phyloP scores from a whole-genome alignment of 805 yeast genomes.

The Metschnikowia matae region DNA sequence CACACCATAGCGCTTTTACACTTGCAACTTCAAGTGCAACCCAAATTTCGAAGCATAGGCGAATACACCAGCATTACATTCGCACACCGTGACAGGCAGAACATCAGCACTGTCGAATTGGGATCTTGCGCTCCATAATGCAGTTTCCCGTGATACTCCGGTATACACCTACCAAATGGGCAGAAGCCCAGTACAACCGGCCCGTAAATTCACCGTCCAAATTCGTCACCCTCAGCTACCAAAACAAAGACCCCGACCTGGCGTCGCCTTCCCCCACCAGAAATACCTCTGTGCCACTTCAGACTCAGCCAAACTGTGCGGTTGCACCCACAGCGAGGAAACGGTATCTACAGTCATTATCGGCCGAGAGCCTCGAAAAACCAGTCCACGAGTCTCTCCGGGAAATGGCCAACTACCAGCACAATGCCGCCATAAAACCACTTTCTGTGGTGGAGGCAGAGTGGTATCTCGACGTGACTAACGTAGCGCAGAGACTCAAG shows the following conservation, averaged over 20 bases:
- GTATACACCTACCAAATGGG: constrained; percentile 17
- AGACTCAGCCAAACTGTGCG: not conserved
- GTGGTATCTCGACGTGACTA: constrained; percentile 16
- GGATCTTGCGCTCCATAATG: not conserved
- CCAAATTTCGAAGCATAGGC: not conserved
- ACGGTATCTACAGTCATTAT: constrained; percentile 7
- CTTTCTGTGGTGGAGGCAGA: constrained; percentile 7
- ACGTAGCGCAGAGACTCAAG: constrained; percentile 18
- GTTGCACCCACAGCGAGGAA: constrained; percentile 8
- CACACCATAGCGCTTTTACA: not conserved
- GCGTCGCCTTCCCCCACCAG: not conserved
- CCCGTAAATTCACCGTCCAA: constrained; percentile 6
- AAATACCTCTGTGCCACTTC: not conserved
- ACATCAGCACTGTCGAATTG: not conserved
- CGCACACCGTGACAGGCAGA: not conserved
- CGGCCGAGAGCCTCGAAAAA: constrained; percentile 9
- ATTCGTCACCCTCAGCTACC: constrained; percentile 9
- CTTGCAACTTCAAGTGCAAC: constrained; percentile 1
- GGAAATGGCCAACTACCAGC: constrained; percentile 7
- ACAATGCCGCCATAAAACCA: not conserved
- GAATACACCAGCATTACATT: not conserved
- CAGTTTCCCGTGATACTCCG: constrained; percentile 10
- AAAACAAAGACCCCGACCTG: not conserved
- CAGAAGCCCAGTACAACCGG: constrained; percentile 7
- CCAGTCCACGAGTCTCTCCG: constrained; percentile 13